phyloP scores from a whole-genome alignment of 768 basidiomycete species.

The Trametes coccinea region DNA sequence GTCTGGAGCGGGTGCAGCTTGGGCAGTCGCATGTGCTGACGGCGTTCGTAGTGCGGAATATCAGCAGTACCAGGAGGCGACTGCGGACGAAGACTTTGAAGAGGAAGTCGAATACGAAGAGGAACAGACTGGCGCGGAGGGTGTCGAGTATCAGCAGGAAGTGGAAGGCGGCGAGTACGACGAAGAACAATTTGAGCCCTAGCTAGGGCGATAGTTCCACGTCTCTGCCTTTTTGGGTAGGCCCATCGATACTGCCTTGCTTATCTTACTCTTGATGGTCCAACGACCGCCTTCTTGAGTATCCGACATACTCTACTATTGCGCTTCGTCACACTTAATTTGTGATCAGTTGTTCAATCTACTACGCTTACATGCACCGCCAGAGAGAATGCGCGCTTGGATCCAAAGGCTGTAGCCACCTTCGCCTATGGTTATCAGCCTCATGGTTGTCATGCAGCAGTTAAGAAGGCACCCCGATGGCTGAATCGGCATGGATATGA shows the following conservation, averaged over 20 bases:
- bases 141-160: constrained; percentile 20
- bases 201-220: not conserved
- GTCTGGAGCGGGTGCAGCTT: constrained; percentile 31
- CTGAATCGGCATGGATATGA: not conserved
- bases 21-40: constrained; percentile 16
- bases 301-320: constrained; percentile 2
- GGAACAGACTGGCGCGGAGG: constrained; percentile 12
- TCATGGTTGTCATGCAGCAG: not conserved
- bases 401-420: not conserved
- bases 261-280: constrained; percentile 4
- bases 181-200: constrained; percentile 2
- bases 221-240: not conserved
- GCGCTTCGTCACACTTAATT: not conserved
- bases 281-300: not conserved
- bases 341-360: not conserved
- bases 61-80: constrained; percentile 77
- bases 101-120: constrained; percentile 34
- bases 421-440: not conserved
- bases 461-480: constrained; percentile 2
- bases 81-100: constrained; percentile 44
- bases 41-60: constrained; percentile 71
- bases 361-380: not conserved
- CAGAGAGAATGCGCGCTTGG: not conserved
- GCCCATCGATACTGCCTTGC: not conserved
- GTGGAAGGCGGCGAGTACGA: constrained; percentile 3